Percentiles rank a stretch among this genome's conserved stretches.
These are phyloP conservation scores for Eucalyptus albens DNA, from an alignment of 345 rosid species.

Conservation along the genomic window DNA sequence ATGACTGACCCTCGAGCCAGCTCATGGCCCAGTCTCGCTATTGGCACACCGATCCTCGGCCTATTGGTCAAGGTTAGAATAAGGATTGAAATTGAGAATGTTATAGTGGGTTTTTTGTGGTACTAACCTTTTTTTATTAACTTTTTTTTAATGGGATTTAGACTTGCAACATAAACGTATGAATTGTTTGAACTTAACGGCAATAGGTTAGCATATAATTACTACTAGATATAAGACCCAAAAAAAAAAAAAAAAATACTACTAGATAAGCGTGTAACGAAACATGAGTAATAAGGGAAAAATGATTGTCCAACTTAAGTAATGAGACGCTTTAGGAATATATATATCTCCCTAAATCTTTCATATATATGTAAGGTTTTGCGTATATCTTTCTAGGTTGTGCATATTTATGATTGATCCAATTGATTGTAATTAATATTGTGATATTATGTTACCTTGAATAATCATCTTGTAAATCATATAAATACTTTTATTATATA, in stretches of 20 bases:
- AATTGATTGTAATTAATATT: not conserved
- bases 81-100: too few species aligned
- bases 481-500: not conserved
- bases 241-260: not conserved
- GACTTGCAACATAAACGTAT: not conserved
- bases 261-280: not conserved
- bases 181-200: not conserved
- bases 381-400: not conserved
- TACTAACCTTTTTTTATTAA: not conserved
- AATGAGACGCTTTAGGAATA: not conserved
- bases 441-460: not conserved
- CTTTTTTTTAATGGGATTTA: not conserved
- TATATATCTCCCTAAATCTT: not conserved
- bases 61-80: rapidly evolving
- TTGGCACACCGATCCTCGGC: too few species aligned
- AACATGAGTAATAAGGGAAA: not conserved
- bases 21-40: rapidly evolving
- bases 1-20: rapidly evolving
- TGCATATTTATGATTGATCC: not conserved
- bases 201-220: not conserved
- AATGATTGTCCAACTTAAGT: not conserved
- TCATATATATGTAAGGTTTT: not conserved
- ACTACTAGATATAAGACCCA: rapidly evolving
- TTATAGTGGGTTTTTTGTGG: too few species aligned
- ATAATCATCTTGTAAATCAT: not conserved